Base-by-base conservation (phyloP, 2,329 filamentous ascomycete species). In the Phoma sp. region DNA sequence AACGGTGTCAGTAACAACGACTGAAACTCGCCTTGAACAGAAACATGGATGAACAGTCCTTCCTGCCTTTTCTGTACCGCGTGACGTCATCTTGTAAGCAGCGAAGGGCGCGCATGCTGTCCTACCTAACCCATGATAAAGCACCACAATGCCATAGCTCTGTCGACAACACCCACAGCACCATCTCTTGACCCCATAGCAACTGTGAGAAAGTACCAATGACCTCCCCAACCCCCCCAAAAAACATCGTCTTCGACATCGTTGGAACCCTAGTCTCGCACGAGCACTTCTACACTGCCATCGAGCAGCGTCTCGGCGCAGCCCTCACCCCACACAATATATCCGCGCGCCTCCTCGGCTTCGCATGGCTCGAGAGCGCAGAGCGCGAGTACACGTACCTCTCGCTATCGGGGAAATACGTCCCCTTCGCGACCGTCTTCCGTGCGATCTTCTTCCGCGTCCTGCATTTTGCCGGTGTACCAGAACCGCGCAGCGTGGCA, bases 341-440 rank as follows among this genome's bases (percentile, higher is more conserved):
- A 55, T 76, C 74, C 7, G 67, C 80, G 0, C 73, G 74, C 25
- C 71, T 79, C 22, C 76, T 84, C 12, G 79, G 78, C 22, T 81
- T 76, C 62, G 64, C 74, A 3, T 83, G 80, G 81, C 71, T 81
- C 56, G 78, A 79, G 38, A 74, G 72, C 0, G 73, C 78, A 0
- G 81, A 83, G 62, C 74, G 77, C 17, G 80, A 84, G 55, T 83
- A 79, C 61, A 83, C 78, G 0, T 83, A 78, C 55, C 74, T 84
- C 1, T 77, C 73, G 32, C 72, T 82, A 7, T 78, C 77, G 0
- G 76, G 73, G 1, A 70, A 74, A 10, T 82, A 83, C 57, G 68
- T 65, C 1, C 69, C 72, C 7, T 83, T 80, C 67, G 74, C 71
- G 24, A 69, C 76, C 6, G 65, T 83, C 17, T 77, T 83, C 57